Evolutionary conservation across 2,329 filamentous ascomycete species (phyloP), one percentile per base, ranked within the genome.

Genomic region (Stromatinia cepivora): DNA sequence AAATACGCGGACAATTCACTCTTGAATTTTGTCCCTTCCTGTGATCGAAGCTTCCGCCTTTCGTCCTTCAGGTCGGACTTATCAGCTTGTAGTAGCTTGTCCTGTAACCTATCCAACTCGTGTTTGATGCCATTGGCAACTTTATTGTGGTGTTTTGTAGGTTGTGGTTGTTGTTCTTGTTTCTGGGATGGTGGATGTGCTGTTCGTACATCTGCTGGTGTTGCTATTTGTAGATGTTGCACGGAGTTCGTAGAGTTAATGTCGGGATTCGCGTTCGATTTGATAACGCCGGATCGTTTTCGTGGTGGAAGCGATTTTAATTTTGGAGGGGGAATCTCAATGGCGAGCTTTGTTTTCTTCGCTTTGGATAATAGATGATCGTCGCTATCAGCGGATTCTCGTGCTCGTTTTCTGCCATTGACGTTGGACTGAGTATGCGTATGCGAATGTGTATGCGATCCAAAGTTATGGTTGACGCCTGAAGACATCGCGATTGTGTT

Each of bases 1-100:
- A 98, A 97, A 81, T 97, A 98, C 61, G 88, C 87, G 50, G 93
- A 90, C 71, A 98, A 85, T 78, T 97, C 94, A 81, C 93, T 97
- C 84, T 96, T 97, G 81, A 93, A 90, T 75, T 92, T 86, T 65
- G 90, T 90, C 15, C 90, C 91, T 76, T 97, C 93, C 76, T 96
- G 92, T 66, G 93, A 97, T 72, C 94, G 88, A 78, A 97, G 83
- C 78, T 93, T 94, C 76, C 94, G 83, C 79, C 87, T 90, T 74
- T 92, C 89, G 71, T 88, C 83, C 74, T 82, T 80, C 67, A 76
- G 69, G 73, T 84, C 82, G 53, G 80, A 79, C 36, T 79, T 75
- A 72, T 70, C 74, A 48, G 85, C 83, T 31, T 68, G 85, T 73
- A 88, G 78, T 73, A 88, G 78, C 17, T 48, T 64, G n/a, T 64